Conservation (phyloP, 768 basidiomycete genomes). For the Rhodotorula paludigena region DNA sequence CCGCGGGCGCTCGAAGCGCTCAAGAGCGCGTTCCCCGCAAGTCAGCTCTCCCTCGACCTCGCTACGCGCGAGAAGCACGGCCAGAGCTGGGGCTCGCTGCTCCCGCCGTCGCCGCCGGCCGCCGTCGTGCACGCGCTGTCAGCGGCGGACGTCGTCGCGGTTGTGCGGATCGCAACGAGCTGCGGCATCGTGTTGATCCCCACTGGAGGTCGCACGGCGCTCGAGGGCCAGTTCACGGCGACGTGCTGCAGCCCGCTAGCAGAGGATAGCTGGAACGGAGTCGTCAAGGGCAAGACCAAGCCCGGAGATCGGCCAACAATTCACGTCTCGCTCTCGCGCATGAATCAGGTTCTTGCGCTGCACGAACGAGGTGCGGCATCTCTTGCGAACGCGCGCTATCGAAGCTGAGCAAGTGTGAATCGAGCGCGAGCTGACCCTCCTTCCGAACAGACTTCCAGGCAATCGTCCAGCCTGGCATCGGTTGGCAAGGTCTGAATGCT, state of each 20-base stretch:
- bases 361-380: constrained; percentile 48
- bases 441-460: constrained; percentile 46
- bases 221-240: constrained; percentile 70
- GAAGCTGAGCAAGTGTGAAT: no score
- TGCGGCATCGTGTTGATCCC: constrained; percentile 68
- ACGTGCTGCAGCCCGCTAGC: constrained; percentile 19
- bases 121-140: constrained; percentile 50
- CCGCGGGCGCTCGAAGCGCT: constrained; percentile 1
- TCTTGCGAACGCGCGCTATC: no score
- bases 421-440: no score
- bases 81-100: constrained; percentile 12
- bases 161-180: constrained; percentile 68
- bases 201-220: constrained; percentile 74
- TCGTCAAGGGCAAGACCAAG: background rate
- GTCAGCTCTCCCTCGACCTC: constrained; percentile 30
- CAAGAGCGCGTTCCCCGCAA: constrained; percentile 4
- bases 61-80: constrained; percentile 6
- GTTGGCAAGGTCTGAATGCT: constrained; percentile 44
- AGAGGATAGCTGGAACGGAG: constrained; percentile 5
- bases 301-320: constrained; percentile 49
- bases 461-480: constrained; percentile 47
- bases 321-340: constrained; percentile 69
- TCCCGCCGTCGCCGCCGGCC: constrained; percentile 3
- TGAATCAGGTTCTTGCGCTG: constrained; percentile 71
- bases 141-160: constrained; percentile 73